A percentile compares a stretch with the other conserved stretches of the same genome.
Evolutionary conservation across 2,329 filamentous ascomycete genomes (phyloP).

Genomic region (Cladophialophora carrionii): DNA sequence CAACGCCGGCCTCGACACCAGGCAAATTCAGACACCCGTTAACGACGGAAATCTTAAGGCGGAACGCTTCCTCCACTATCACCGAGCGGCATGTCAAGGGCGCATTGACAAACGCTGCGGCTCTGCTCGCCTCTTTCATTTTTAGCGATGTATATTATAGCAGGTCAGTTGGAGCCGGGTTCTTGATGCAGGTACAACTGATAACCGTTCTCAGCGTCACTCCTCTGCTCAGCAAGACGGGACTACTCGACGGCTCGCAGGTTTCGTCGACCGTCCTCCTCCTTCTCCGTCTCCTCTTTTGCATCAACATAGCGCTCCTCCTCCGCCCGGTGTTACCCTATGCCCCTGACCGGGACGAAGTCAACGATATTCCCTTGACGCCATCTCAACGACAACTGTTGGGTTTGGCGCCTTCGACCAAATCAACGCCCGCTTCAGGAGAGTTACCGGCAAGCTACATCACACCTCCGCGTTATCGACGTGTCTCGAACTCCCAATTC

Average conservation of each 20-base stretch:
- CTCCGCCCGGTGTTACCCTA: slow-evolving; percentile 64
- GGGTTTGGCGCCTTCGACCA: slow-evolving; percentile 72
- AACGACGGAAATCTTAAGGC: slow-evolving; percentile 80
- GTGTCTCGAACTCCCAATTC: slow-evolving; percentile 56
- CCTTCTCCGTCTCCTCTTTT: slow-evolving; percentile 63
- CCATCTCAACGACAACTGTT: slow-evolving; percentile 84
- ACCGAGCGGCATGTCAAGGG: slow-evolving; percentile 73
- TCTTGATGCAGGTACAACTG: slow-evolving; percentile 27
- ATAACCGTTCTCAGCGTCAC: slow-evolving; percentile 41
- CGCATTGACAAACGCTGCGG: slow-evolving; percentile 68
- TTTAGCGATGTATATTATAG: slow-evolving; percentile 41
- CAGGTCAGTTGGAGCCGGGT: slow-evolving; percentile 19
- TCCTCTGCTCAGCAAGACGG: slow-evolving; percentile 42
- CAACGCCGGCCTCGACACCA: slow-evolving; percentile 48
- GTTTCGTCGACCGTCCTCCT: slow-evolving; percentile 54
- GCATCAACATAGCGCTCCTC: slow-evolving; percentile 72
- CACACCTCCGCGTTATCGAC: slow-evolving; percentile 82
- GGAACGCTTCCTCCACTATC: slow-evolving; percentile 78
- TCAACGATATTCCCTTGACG: slow-evolving; percentile 88
- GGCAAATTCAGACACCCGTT: slow-evolving; percentile 91
- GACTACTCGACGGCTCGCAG: slow-evolving; percentile 44
- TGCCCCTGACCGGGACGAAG: slow-evolving; percentile 70
- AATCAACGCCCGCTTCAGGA: slow-evolving; percentile 64
- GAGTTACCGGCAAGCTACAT: slow-evolving; percentile 52
- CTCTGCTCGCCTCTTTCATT: slow-evolving; percentile 56